Evolutionary conservation across 2,329 filamentous ascomycete species (phyloP).

Genomic region (Paecilomyces sp.): DNA sequence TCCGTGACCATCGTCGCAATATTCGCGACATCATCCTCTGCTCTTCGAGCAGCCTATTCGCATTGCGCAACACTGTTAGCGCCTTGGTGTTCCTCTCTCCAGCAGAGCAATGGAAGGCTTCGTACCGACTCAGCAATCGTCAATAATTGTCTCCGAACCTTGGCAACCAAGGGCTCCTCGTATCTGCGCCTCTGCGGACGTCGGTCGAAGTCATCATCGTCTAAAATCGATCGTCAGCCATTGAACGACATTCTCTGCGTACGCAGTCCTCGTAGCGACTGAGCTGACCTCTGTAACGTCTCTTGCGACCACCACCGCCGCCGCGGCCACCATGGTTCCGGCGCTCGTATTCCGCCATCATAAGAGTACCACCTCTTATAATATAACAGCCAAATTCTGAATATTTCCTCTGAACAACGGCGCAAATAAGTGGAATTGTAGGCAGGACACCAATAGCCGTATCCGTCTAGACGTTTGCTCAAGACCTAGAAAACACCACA

Average conservation of each 20-base stretch:
- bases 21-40: conserved; percentile 68
- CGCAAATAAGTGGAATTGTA: neutral
- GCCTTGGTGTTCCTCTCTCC: neutral
- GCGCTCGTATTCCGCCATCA: conserved; percentile 51
- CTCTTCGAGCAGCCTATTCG: conserved; percentile 57
- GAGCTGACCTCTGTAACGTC: conserved; percentile 66
- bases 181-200: conserved; percentile 66
- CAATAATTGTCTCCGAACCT: conserved; percentile 70
- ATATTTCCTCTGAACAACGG: neutral
- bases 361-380: conserved; percentile 2
- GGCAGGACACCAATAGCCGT: neutral
- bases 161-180: conserved; percentile 63
- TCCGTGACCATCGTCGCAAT: conserved; percentile 73
- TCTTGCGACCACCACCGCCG: conserved; percentile 52
- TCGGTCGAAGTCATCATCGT: conserved; percentile 71
- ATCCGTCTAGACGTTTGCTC: neutral
- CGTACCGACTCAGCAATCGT: conserved; percentile 68
- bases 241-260: neutral
- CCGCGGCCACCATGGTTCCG: conserved; percentile 46
- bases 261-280: neutral
- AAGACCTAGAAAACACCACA: neutral
- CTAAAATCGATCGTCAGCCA: conserved; percentile 36
- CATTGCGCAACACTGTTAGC: neutral
- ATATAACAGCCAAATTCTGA: neutral
- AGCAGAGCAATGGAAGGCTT: neutral